These are phyloP conservation scores for Mycosarcoma maydis DNA, from an alignment of 1,284 basidiomycete genomes.

Conservation along the genomic window DNA sequence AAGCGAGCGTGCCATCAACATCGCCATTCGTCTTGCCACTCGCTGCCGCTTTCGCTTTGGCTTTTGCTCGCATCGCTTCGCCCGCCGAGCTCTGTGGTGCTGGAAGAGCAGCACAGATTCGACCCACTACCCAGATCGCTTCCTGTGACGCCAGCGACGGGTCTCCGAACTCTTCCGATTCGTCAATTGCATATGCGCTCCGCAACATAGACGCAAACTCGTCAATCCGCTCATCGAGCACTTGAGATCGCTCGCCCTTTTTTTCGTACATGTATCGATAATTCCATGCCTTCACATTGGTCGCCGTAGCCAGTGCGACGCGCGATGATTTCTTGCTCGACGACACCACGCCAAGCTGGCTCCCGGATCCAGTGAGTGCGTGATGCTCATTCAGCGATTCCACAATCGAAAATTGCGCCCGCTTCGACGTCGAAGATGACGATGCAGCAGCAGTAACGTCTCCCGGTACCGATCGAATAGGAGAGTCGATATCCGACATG, in stretches of 20 bases:
- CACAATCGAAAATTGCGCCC: slow-evolving; percentile 21
- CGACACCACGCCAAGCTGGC: slow-evolving; percentile 14
- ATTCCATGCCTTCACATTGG: slow-evolving; percentile 59
- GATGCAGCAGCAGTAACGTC: neutral
- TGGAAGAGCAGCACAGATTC: slow-evolving; percentile 46
- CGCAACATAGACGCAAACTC: slow-evolving; percentile 49
- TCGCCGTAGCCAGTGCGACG: slow-evolving; percentile 60
- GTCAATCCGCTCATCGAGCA: slow-evolving; percentile 60
- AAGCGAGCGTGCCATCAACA: neutral
- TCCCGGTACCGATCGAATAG: slow-evolving; percentile 12
- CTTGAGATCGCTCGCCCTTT: slow-evolving; percentile 57
- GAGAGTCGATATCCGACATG: slow-evolving; percentile 45
- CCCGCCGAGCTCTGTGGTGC: slow-evolving; percentile 19
- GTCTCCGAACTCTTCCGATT: slow-evolving; percentile 53
- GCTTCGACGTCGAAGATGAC: neutral
- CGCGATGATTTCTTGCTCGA: slow-evolving; percentile 30
- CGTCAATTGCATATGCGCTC: slow-evolving; percentile 43
- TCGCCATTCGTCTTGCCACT: neutral
- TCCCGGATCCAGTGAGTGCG: slow-evolving; percentile 25
- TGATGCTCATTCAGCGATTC: slow-evolving; percentile 57
- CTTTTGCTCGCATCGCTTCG: slow-evolving; percentile 10
- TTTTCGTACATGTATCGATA: slow-evolving; percentile 66
- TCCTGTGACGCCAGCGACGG: slow-evolving; percentile 56
- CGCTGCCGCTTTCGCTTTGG: too few species aligned
- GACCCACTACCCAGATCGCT: slow-evolving; percentile 59